Evolutionary conservation across 1,139 yeast genomes (phyloP).

Genomic region (Suhomyces bokatorum): DNA sequence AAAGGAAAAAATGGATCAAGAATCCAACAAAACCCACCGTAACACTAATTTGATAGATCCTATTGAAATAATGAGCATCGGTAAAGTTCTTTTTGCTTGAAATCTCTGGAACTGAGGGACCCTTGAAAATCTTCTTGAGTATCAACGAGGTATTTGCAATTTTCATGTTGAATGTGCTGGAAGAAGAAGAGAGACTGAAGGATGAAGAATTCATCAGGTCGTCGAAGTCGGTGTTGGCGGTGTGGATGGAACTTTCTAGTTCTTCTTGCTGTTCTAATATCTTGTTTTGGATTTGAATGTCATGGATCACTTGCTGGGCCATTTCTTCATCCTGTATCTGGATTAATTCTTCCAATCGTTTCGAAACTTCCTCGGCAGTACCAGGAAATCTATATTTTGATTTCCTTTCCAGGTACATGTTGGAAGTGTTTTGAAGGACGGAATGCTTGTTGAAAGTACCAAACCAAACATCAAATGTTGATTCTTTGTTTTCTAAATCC

Average conservation of each 20-base stretch:
- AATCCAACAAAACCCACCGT: conserved; percentile 47
- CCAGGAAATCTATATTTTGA: background rate
- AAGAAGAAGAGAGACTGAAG: conserved; percentile 32
- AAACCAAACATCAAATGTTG: conserved; percentile 41
- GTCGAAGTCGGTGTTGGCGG: conserved; percentile 16
- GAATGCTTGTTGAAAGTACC: conserved; percentile 26
- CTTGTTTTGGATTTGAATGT: conserved; percentile 23
- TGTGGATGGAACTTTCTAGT: conserved; percentile 22
- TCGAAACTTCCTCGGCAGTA: background rate
- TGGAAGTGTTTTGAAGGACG: too few species aligned
- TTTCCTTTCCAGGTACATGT: background rate
- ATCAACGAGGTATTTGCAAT: conserved; percentile 30
- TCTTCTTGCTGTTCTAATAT: conserved; percentile 29
- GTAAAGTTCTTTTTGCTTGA: conserved; percentile 14
- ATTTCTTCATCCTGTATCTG: conserved; percentile 36
- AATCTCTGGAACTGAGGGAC: conserved; percentile 10
- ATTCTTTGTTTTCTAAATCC: conserved; percentile 23
- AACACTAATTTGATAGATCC: conserved; percentile 36
- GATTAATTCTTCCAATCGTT: conserved; percentile 7
- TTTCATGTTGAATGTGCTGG: conserved; percentile 34
- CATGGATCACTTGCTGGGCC: conserved; percentile 23
- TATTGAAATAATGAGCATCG: conserved; percentile 15
- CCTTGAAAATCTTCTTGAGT: conserved; percentile 32
- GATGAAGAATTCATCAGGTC: conserved; percentile 40
- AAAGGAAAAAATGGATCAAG: conserved; percentile 36